These are phyloP conservation scores for Basidiobolus meristosporus DNA, from an alignment of 371 early-diverging fungal genomes.

Conservation along the genomic window DNA sequence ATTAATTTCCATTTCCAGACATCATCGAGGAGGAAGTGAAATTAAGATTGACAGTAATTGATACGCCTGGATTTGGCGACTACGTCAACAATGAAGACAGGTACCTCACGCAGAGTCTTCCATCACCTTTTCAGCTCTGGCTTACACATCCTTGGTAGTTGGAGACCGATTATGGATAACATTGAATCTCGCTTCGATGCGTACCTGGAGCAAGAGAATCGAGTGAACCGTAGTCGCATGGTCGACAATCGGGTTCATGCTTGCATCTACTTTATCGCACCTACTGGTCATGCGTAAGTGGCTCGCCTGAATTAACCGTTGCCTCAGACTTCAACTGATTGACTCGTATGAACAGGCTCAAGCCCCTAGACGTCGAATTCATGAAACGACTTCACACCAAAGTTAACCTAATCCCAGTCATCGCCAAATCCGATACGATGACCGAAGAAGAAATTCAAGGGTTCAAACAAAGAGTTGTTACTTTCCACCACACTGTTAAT, in stretches of 20 bases:
- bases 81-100: constrained; percentile 88
- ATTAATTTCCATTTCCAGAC: constrained; percentile 9
- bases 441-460: constrained; percentile 84
- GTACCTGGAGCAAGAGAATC: constrained; percentile 83
- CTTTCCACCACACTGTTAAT: constrained; percentile 4
- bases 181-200: constrained; percentile 91
- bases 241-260: constrained; percentile 93
- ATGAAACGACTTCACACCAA: constrained; percentile 84
- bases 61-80: constrained; percentile 90
- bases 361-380: constrained; percentile 88
- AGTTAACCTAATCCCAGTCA: constrained; percentile 95
- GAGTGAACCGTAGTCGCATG: constrained; percentile 71
- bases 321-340: constrained; percentile 2
- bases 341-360: constrained; percentile 24
- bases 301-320: constrained; percentile 1
- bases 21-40: constrained; percentile 78
- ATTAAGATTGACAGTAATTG: constrained; percentile 84
- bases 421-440: constrained; percentile 95
- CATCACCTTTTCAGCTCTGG: not conserved
- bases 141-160: constrained; percentile 26
- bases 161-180: constrained; percentile 88
- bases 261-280: constrained; percentile 93
- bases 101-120: constrained; percentile 11
- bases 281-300: constrained; percentile 74
- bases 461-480: constrained; percentile 56